A percentile compares a stretch with the other conserved stretches of the same genome.
Evolutionary conservation across 2,329 filamentous ascomycete genomes (phyloP).

Genomic region (Ploettnerulaceae sp.): DNA sequence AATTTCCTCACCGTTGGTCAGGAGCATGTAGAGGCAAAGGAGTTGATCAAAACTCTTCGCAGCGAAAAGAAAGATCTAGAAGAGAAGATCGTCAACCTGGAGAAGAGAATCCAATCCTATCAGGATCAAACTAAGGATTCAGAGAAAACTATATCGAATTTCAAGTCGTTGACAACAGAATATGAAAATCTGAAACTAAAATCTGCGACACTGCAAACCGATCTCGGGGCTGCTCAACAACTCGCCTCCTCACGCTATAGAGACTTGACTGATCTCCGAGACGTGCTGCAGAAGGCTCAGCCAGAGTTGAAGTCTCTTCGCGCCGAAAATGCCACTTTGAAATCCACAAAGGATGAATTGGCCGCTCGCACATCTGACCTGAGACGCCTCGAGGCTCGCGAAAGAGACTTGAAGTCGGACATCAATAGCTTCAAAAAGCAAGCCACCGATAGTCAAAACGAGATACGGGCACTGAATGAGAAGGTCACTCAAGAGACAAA

Average conservation of each 20-base stretch:
- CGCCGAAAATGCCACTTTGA: constrained; percentile 70
- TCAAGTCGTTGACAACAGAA: constrained; percentile 43
- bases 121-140: constrained; percentile 29
- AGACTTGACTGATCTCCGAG: constrained; percentile 74
- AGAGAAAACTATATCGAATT: constrained; percentile 28
- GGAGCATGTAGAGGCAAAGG: constrained; percentile 78
- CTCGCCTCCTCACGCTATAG: constrained; percentile 84
- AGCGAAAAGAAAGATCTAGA: constrained; percentile 63
- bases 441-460: constrained; percentile 66
- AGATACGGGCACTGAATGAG: constrained; percentile 73
- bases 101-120: constrained; percentile 58
- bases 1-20: constrained; percentile 74
- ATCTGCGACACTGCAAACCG: constrained; percentile 67
- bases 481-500: constrained; percentile 72
- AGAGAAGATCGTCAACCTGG: constrained; percentile 59
- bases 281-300: constrained; percentile 77
- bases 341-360: constrained; percentile 70
- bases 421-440: constrained; percentile 65
- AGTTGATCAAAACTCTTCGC: constrained; percentile 66
- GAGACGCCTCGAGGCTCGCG: constrained; percentile 71
- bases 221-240: constrained; percentile 80
- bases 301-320: constrained; percentile 77
- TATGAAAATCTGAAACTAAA: constrained; percentile 67
- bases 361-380: constrained; percentile 57
- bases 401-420: constrained; percentile 76